Evolutionary conservation across 345 rosid species (phyloP).

Genomic region (Brassica napus): DNA sequence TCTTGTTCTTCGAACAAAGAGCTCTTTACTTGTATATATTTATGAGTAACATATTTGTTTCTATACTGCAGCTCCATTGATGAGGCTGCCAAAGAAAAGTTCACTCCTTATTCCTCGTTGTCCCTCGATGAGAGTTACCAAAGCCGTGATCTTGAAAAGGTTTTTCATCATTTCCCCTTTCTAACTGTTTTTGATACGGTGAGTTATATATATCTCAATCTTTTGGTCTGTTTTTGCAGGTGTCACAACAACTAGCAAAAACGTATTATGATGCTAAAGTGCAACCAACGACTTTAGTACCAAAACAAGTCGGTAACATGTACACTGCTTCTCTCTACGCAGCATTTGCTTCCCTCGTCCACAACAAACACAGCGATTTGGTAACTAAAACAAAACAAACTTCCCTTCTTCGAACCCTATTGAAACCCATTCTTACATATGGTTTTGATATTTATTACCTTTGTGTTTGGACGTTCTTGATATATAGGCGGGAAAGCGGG

Average conservation of each 20-base stretch:
- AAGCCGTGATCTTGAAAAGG: slow-evolving; percentile 99
- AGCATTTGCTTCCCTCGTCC: slow-evolving; percentile 90
- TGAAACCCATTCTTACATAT: background rate
- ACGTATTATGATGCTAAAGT: slow-evolving; percentile 83
- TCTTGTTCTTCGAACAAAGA: slow-evolving; percentile 8
- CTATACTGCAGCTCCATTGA: slow-evolving; percentile 64
- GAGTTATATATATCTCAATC: background rate
- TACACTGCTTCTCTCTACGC: slow-evolving; percentile 98
- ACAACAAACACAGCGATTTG: slow-evolving; percentile 71
- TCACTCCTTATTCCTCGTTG: slow-evolving; percentile 78
- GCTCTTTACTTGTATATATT: background rate
- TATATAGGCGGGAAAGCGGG: slow-evolving; percentile 76
- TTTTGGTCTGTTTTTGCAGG: slow-evolving; percentile 43
- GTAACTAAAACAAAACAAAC: slow-evolving; percentile 42
- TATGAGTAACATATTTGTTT: background rate
- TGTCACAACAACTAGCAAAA: slow-evolving; percentile 90
- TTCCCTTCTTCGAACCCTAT: slow-evolving; percentile 12
- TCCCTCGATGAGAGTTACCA: slow-evolving; percentile 90
- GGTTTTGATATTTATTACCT: background rate
- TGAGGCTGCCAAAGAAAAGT: slow-evolving; percentile 74
- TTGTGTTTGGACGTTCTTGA: slow-evolving; percentile 6
- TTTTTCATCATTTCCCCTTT: slow-evolving; percentile 14
- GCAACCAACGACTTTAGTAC: slow-evolving; percentile 83
- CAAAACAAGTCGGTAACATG: slow-evolving; percentile 99
- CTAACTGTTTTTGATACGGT: background rate